Evolutionary conservation across 208 protist species (phyloP).

Genomic region (Acanthamoeba pearcei): DNA sequence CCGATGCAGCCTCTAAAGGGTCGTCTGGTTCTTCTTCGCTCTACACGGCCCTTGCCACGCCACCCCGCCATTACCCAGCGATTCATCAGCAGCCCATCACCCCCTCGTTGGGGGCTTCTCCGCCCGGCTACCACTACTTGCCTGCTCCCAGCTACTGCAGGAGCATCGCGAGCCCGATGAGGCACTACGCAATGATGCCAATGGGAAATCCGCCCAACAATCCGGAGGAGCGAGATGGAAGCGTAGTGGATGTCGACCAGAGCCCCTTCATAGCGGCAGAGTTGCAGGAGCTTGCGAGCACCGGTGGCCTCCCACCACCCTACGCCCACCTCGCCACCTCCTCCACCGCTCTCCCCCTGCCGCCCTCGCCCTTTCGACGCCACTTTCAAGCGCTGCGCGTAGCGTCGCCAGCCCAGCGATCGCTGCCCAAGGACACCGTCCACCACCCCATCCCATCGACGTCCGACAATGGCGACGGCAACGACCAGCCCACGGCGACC

Average conservation of each 20-base stretch:
- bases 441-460: neutral
- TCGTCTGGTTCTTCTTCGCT: neutral
- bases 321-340: neutral
- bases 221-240: neutral
- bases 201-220: neutral
- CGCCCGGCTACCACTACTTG: no score
- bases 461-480: neutral
- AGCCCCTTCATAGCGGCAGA: neutral
- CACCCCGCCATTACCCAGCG: neutral
- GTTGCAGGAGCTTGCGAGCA: neutral
- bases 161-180: no score
- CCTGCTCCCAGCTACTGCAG: no score
- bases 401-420: neutral
- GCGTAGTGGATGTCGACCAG: neutral
- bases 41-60: neutral
- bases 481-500: neutral
- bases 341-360: neutral
- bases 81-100: no score
- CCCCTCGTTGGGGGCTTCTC: no score
- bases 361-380: slow-evolving; percentile 22
- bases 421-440: neutral
- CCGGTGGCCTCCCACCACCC: neutral
- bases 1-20: neutral
- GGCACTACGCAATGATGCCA: neutral
- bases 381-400: neutral